These are phyloP conservation scores for Neonectria neomacrospora DNA, from an alignment of 2,329 filamentous ascomycete genomes.

Conservation along the genomic window DNA sequence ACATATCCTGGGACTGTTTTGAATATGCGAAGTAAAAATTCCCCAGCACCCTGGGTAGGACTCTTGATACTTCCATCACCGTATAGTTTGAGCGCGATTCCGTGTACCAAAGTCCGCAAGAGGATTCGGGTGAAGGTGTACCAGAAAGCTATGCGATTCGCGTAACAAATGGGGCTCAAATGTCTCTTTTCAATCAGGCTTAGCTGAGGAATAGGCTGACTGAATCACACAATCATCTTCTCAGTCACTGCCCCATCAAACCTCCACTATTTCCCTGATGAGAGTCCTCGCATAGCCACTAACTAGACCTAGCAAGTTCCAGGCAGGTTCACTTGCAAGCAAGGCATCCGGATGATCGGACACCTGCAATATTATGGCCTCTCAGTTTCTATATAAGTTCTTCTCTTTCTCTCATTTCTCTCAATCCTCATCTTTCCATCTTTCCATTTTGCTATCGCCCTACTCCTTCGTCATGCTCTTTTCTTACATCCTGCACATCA, in stretches of 20 bases:
- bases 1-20: too few relatives aligned
- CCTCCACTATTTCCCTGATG: not conserved
- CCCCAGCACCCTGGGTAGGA: too few relatives aligned
- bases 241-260: not conserved
- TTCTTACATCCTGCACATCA: not conserved
- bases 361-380: not conserved
- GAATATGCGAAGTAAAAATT: too few relatives aligned
- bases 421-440: not conserved
- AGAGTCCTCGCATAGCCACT: not conserved
- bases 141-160: not conserved
- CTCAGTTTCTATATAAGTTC: not conserved
- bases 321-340: not conserved
- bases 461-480: not conserved
- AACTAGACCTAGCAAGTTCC: not conserved
- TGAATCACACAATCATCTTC: not conserved
- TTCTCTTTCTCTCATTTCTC: not conserved
- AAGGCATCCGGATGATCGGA: not conserved
- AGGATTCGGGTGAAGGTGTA: not conserved
- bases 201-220: accelerated
- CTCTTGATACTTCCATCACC: too few relatives aligned
- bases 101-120: not conserved
- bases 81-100: too few relatives aligned
- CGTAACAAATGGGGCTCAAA: not conserved
- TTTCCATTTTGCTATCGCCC: not conserved
- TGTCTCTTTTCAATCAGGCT: not conserved